Percentiles rank a stretch among this genome's conserved stretches.
phyloP scores from a whole-genome alignment of 768 basidiomycete species.

The Mycena olivaceomarginata region DNA sequence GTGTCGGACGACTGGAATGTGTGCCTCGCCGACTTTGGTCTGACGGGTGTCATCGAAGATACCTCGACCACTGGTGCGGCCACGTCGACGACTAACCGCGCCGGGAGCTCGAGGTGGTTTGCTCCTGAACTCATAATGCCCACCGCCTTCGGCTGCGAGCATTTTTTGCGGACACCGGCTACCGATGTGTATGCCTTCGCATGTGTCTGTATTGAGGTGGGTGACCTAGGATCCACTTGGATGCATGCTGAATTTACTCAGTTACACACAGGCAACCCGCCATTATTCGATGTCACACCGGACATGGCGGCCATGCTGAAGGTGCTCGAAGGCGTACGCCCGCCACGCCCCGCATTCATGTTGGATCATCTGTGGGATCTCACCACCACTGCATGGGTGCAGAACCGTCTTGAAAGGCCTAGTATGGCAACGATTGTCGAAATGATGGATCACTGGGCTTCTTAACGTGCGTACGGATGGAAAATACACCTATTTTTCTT shows the following conservation, averaged over 20 bases:
- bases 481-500: too few relatives aligned
- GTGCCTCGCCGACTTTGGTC: slow-evolving; percentile 17
- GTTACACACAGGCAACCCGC: not conserved
- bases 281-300: not conserved
- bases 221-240: not conserved
- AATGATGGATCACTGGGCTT: too few relatives aligned
- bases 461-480: too few relatives aligned
- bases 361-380: too few relatives aligned
- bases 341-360: too few relatives aligned
- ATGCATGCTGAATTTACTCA: not conserved
- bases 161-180: not conserved
- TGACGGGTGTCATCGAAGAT: slow-evolving; percentile 1
- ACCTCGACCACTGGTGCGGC: too few relatives aligned
- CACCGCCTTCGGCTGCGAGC: not conserved
- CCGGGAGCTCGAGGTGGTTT: slow-evolving; percentile 4
- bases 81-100: not conserved
- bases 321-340: not conserved
- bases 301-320: not conserved
- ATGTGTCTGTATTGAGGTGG: slow-evolving; percentile 6
- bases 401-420: too few relatives aligned
- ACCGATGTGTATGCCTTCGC: slow-evolving; percentile 11
- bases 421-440: too few relatives aligned
- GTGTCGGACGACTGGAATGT: slow-evolving; percentile 11
- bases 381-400: too few relatives aligned
- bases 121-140: slow-evolving; percentile 9